A percentile compares a stretch with the other conserved stretches of the same genome.
phyloP scores from a whole-genome alignment of 2,329 filamentous ascomycete genomes.

The Colletotrichum sp. region DNA sequence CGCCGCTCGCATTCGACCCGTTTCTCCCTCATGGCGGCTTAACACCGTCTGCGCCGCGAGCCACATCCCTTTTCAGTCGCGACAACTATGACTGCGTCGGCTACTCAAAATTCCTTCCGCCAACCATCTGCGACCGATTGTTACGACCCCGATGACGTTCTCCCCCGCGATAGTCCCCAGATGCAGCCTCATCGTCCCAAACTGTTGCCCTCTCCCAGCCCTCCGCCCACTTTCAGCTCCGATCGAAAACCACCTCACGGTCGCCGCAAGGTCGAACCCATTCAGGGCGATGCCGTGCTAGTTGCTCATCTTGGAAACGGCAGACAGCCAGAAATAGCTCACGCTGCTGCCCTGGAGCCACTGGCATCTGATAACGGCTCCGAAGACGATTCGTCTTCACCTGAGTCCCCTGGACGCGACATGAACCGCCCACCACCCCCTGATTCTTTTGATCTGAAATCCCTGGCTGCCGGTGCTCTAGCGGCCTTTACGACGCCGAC shows the following conservation, averaged over 20 bases:
- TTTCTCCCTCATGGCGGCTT: conserved; percentile 35
- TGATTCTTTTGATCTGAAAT: conserved; percentile 30
- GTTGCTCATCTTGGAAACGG: conserved; percentile 68
- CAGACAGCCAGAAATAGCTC: conserved; percentile 69
- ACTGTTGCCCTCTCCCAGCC: conserved; percentile 47
- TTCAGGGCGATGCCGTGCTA: conserved; percentile 71
- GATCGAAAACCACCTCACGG: conserved; percentile 55
- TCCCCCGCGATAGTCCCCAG: conserved; percentile 44
- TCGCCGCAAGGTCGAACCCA: conserved; percentile 59
- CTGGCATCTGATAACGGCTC: conserved; percentile 42
- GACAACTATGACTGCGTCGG: conserved; percentile 45
- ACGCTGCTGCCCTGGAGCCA: conserved; percentile 56
- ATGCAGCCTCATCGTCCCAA: conserved; percentile 25
- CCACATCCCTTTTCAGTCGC: conserved; percentile 26
- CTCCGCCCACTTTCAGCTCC: conserved; percentile 42
- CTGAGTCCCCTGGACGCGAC: conserved; percentile 13
- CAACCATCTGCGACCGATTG: conserved; percentile 34
- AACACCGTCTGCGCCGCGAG: conserved; percentile 23
- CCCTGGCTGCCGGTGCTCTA: conserved; percentile 35
- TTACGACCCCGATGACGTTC: conserved; percentile 51
- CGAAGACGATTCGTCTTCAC: conserved; percentile 17
- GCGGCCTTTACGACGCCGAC: conserved; percentile 27
- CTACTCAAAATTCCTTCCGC: conserved; percentile 37
- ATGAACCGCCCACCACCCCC: not conserved
- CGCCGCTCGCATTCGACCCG: not conserved